A percentile compares a stretch with the other conserved stretches of the same genome.
phyloP scores from a whole-genome alignment of 805 yeast species.

The Clavispora vitiphila region DNA sequence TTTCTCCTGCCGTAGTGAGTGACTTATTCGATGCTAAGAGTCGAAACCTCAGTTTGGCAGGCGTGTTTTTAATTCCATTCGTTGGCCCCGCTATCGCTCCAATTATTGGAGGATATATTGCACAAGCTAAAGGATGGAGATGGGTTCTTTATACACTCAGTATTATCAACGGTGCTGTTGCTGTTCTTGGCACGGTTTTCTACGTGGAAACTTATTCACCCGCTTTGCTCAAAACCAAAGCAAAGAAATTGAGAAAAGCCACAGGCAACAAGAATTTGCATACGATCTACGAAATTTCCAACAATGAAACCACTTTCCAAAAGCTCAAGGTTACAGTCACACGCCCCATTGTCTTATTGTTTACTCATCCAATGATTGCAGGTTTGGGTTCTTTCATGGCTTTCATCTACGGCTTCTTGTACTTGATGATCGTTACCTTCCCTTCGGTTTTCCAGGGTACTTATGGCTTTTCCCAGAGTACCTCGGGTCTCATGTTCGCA shows the following conservation, averaged over 20 bases:
- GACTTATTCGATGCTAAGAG: constrained; percentile 31
- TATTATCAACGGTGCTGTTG: constrained; percentile 31
- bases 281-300: constrained; percentile 33
- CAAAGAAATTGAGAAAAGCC: constrained; percentile 22
- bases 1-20: constrained; percentile 35
- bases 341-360: constrained; percentile 30
- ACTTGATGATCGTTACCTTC: constrained; percentile 36
- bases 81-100: constrained; percentile 38
- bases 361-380: constrained; percentile 33
- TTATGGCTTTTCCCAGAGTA: constrained; percentile 29
- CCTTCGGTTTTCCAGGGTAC: constrained; percentile 26
- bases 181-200: constrained; percentile 25
- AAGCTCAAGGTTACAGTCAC: constrained; percentile 22
- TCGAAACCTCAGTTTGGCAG: constrained; percentile 32
- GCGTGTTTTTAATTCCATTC: constrained; percentile 32
- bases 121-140: constrained; percentile 28
- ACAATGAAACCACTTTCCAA: constrained; percentile 20
- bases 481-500: constrained; percentile 33
- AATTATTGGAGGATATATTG: constrained; percentile 32
- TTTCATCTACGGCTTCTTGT: constrained; percentile 38
- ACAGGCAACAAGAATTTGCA: constrained; percentile 35
- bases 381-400: constrained; percentile 41
- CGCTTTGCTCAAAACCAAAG: constrained; percentile 24
- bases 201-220: constrained; percentile 36
- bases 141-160: constrained; percentile 34